Conservation (phyloP, 768 basidiomycete genomes). For the Dendrothele bispora region DNA sequence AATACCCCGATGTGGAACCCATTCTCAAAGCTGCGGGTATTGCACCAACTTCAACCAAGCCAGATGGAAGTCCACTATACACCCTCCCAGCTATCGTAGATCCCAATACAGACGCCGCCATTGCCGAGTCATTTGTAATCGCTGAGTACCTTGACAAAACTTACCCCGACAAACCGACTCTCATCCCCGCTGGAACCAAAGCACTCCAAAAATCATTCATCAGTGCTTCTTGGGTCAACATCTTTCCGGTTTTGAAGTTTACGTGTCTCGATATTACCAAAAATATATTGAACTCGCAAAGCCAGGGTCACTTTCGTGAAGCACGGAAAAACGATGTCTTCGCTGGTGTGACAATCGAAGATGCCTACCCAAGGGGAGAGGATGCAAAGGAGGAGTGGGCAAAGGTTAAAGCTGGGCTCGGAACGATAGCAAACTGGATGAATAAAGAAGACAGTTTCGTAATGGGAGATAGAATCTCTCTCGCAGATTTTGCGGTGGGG, state of each 20-base stretch:
- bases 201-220: constrained; percentile 41
- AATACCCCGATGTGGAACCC: constrained; percentile 47
- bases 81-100: constrained; percentile 54
- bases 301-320: too few relatives aligned
- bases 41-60: constrained; percentile 28
- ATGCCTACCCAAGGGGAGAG: background rate
- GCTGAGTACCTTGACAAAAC: constrained; percentile 50
- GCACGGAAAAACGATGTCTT: background rate
- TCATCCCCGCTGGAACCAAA: constrained; percentile 38
- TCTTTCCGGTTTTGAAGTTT: too few relatives aligned
- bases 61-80: constrained; percentile 34
- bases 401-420: constrained; percentile 16
- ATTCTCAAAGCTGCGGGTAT: constrained; percentile 36
- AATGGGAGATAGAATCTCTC: constrained; percentile 23
- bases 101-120: constrained; percentile 31
- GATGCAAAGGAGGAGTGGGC: constrained; percentile 1
- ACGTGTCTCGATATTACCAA: too few relatives aligned
- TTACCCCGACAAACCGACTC: constrained; percentile 41
- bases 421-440: constrained; percentile 6
- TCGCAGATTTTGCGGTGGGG: constrained; percentile 23
- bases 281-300: too few relatives aligned
- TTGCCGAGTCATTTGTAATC: constrained; percentile 47
- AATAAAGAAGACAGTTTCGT: constrained; percentile 13
- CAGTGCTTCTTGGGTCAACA: constrained; percentile 12
- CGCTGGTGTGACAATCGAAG: background rate